phyloP scores from a whole-genome alignment of 1,284 basidiomycete genomes.

The Acaromyces ingoldii region DNA sequence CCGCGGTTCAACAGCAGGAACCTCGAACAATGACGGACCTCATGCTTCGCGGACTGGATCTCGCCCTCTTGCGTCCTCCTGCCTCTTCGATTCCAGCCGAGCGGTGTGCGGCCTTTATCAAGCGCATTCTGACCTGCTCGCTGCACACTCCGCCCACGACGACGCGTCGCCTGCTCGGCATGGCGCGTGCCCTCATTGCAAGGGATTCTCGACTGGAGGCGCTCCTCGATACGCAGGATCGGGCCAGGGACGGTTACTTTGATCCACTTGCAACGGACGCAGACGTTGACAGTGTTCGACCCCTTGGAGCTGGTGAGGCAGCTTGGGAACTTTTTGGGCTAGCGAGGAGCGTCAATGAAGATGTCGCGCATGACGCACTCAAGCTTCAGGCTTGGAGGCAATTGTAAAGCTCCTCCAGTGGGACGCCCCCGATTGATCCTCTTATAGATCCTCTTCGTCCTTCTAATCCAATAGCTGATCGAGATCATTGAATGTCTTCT shows the following conservation, averaged over 20 bases:
- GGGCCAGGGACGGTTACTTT: conserved; percentile 53
- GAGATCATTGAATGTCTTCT: too few relatives aligned
- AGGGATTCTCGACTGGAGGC: conserved; percentile 76
- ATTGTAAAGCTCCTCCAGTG: too few relatives aligned
- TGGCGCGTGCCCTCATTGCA: conserved; percentile 67
- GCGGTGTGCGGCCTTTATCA: conserved; percentile 83
- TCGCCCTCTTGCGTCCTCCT: conserved; percentile 66
- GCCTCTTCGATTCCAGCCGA: conserved; percentile 61
- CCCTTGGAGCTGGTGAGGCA: not conserved
- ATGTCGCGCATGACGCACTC: conserved; percentile 4
- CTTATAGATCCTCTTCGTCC: too few relatives aligned
- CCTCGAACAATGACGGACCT: conserved; percentile 56
- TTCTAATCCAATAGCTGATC: too few relatives aligned
- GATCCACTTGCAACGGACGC: conserved; percentile 1
- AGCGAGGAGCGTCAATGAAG: not conserved
- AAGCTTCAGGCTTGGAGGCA: too few relatives aligned
- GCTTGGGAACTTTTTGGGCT: not conserved
- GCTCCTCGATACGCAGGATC: conserved; percentile 78
- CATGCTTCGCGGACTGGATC: conserved; percentile 76
- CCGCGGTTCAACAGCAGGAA: not conserved
- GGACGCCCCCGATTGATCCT: too few relatives aligned
- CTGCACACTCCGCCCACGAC: conserved; percentile 71
- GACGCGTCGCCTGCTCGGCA: conserved; percentile 65
- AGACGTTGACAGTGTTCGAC: not conserved
- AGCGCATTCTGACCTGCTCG: conserved; percentile 73